Percentiles rank a stretch among this genome's conserved stretches.
phyloP scores from a whole-genome alignment of 2,329 filamentous ascomycete genomes.

The Aspergillus sp. region DNA sequence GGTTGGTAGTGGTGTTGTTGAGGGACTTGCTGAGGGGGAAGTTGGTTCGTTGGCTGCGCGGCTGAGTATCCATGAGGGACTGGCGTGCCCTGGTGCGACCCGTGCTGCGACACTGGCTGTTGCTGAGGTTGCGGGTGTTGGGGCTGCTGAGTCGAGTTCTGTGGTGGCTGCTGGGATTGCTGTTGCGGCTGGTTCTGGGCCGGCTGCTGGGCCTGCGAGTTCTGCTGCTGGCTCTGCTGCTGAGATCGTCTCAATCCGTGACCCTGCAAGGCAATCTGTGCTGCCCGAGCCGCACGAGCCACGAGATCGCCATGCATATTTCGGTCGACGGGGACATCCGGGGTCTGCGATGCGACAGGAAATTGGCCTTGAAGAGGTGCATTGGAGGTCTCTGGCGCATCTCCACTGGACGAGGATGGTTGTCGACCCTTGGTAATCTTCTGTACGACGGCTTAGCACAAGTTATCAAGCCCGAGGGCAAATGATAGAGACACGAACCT shows the following conservation, averaged over 20 bases:
- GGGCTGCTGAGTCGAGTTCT: slow-evolving; percentile 25
- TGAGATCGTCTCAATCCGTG: slow-evolving; percentile 39
- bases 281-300: slow-evolving; percentile 48
- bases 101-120: slow-evolving; percentile 22
- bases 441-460: slow-evolving; percentile 30
- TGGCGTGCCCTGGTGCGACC: slow-evolving; percentile 29
- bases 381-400: slow-evolving; percentile 35
- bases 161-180: slow-evolving; percentile 24
- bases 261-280: slow-evolving; percentile 49
- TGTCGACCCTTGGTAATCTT: slow-evolving; percentile 35
- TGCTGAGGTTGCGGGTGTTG: slow-evolving; percentile 24
- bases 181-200: slow-evolving; percentile 12
- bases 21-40: slow-evolving; percentile 5
- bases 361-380: slow-evolving; percentile 45
- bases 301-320: slow-evolving; percentile 47
- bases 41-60: slow-evolving; percentile 30
- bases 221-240: slow-evolving; percentile 34
- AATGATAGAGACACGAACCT: slow-evolving; percentile 30
- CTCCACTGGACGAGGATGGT: slow-evolving; percentile 36
- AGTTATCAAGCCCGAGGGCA: not conserved
- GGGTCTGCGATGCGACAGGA: slow-evolving; percentile 38
- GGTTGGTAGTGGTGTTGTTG: slow-evolving; percentile 33
- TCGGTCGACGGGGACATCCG: slow-evolving; percentile 40
- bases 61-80: slow-evolving; percentile 36
- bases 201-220: slow-evolving; percentile 24